Conservation (phyloP, 2,329 filamentous ascomycete genomes). For the Epichloe scottii region DNA sequence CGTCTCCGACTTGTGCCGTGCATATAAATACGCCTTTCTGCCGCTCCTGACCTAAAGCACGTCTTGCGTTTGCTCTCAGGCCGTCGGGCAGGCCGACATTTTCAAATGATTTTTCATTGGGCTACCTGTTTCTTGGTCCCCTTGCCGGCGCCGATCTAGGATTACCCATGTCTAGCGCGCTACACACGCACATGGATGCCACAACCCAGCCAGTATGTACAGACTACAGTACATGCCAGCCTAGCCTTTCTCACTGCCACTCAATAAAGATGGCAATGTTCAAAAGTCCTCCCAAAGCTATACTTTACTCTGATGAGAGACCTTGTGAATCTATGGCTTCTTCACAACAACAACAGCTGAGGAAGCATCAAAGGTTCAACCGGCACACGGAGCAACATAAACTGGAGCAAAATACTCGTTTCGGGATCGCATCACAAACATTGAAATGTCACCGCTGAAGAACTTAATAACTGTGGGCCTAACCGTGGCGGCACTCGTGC, state of each 20-base stretch:
- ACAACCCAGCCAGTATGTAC: conserved; percentile 1
- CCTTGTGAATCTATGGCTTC: too few relatives aligned
- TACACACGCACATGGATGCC: conserved; percentile 3
- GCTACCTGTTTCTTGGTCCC: background rate
- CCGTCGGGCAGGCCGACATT: background rate
- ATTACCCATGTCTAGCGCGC: conserved; percentile 15
- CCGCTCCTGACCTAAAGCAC: background rate
- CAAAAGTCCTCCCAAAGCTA: too few relatives aligned
- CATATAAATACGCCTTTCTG: too few relatives aligned
- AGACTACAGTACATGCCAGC: background rate
- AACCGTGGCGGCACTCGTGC: background rate
- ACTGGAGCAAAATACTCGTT: background rate
- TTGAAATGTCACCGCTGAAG: too few relatives aligned
- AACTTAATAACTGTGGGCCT: too few relatives aligned
- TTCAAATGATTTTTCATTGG: background rate
- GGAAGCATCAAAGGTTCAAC: too few relatives aligned
- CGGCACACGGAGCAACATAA: too few relatives aligned
- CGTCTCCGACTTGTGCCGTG: too few relatives aligned
- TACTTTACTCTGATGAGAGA: too few relatives aligned
- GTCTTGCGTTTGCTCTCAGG: background rate
- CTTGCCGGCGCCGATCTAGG: conserved; percentile 14
- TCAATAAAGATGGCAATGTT: too few relatives aligned
- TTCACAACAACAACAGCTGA: too few relatives aligned
- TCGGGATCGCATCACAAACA: too few relatives aligned
- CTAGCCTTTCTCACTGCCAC: background rate